Evolutionary conservation across 23 red algal genomes (phyloP), one percentile per base, ranked within the genome.

Genomic region (Chondrus crispus): DNA sequence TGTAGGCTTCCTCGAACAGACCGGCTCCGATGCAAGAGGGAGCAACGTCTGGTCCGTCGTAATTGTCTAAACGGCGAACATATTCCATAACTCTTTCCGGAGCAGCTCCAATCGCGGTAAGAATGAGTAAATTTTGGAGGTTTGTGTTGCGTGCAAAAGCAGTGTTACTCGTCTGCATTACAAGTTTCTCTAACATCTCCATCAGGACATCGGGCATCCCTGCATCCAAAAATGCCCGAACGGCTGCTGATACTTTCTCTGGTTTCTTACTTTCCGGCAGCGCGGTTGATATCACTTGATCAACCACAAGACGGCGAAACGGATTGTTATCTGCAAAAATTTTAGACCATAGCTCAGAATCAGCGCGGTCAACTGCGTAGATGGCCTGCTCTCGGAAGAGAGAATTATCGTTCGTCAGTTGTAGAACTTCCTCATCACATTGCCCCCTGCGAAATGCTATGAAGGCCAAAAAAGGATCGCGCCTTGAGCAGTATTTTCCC

Each of bases 151-250:
- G 94, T 14, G 94, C 77, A 89, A 99, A 99, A 16, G 93, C 90
- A 42, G 91, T 91, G 45, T 93, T 95, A 44, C 81, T 88, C 0
- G 94, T 95, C 69, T 95, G 81, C 52, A 99, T 73, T 12, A 99
- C 97, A 24, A 99, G 73, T 80, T 99, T 96, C 86, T 99, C 97
- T 64, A 99, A 77, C 60, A 99, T 88, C 37, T 99, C 94, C 76
- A 99, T 95, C 12, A 99, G 95, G 29, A 94, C 97, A 8, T 91
- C 92, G 26, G 94, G 97, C 68, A 99, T 52, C 69, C 91, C 97
- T 16, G 97, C 97, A 22, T 40, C 80, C 85, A 99, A 68, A 49
- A 99, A 96, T 35, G 97, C 97, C 29, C 89, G 88, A n/a, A 99
- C 94, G 60, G 97, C 97, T 13, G 81, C 87, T 30, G 88, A 91